phyloP scores from a whole-genome alignment of 768 basidiomycete species.

The Trametes coccinea region DNA sequence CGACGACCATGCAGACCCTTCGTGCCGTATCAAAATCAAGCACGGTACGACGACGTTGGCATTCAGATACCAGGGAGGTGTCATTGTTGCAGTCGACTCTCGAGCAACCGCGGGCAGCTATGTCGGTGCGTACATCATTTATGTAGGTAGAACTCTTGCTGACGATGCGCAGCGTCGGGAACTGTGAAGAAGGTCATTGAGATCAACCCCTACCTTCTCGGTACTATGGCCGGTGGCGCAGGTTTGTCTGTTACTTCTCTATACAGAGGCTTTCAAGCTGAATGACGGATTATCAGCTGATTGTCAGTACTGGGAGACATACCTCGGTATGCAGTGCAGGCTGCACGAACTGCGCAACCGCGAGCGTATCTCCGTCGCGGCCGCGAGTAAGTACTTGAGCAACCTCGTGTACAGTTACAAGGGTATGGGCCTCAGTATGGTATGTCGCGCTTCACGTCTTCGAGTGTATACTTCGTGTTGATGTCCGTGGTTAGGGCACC shows the following conservation, averaged over 20 bases:
- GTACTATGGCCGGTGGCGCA: conserved; percentile 99
- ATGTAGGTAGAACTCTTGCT: neutral
- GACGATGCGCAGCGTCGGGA: conserved; percentile 67
- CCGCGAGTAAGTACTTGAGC: conserved; percentile 95
- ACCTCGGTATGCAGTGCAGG: conserved; percentile 96
- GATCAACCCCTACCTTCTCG: conserved; percentile 98
- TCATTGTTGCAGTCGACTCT: conserved; percentile 99
- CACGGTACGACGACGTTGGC: conserved; percentile 99
- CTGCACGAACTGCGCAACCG: conserved; percentile 94
- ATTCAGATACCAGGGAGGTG: conserved; percentile 94
- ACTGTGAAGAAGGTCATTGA: conserved; percentile 99
- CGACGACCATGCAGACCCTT: conserved; percentile 92
- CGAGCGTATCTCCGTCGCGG: conserved; percentile 98
- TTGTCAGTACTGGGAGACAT: conserved; percentile 98
- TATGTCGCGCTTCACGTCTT: conserved; percentile 37
- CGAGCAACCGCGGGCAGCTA: conserved; percentile 97
- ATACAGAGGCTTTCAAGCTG: neutral
- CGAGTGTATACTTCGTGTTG: neutral
- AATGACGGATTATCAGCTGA: conserved; percentile 56
- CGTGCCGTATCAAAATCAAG: conserved; percentile 95
- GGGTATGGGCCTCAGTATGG: conserved; percentile 99
- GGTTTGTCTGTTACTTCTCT: conserved; percentile 47
- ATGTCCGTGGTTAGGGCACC: conserved; percentile 67
- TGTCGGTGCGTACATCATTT: conserved; percentile 61
- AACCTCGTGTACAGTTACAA: conserved; percentile 98